phyloP scores from a whole-genome alignment of 352 stramenopile species.

The Globisporangium uncinulatum region DNA sequence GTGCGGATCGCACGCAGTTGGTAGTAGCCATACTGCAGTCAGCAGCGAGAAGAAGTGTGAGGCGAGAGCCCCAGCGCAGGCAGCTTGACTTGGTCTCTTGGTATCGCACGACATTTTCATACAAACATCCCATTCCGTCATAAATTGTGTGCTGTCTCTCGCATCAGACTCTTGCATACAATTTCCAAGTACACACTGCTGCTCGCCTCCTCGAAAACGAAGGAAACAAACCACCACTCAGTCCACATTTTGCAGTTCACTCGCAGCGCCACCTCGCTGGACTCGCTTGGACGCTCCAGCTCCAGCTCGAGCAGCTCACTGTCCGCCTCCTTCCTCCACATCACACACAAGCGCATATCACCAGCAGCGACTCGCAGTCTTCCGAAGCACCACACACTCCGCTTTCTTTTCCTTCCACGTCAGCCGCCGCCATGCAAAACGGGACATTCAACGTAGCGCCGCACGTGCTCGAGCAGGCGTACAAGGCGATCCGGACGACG shows the following conservation, averaged over 20 bases:
- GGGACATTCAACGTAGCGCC: slow-evolving; percentile 58
- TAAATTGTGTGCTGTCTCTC: not conserved
- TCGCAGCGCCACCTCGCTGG: too few species aligned
- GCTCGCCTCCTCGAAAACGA: not conserved
- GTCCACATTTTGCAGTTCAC: not conserved
- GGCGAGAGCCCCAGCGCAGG: not conserved
- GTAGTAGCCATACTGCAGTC: too few species aligned
- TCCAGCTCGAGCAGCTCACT: too few species aligned
- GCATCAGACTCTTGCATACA: not conserved
- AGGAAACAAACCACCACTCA: not conserved
- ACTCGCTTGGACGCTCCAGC: too few species aligned
- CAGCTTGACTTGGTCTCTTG: too few species aligned
- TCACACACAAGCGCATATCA: too few species aligned
- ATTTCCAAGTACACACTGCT: not conserved
- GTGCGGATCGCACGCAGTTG: too few species aligned
- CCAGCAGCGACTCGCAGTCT: not conserved
- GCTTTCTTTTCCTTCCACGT: too few species aligned
- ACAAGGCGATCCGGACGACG: slow-evolving; percentile 86
- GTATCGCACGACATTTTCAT: too few species aligned
- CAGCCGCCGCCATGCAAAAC: slow-evolving; percentile 40
- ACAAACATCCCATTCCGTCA: not conserved
- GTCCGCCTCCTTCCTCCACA: too few species aligned
- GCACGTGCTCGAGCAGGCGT: slow-evolving; percentile 82
- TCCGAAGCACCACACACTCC: not conserved
- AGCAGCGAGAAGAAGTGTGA: too few species aligned